Base-by-base conservation (phyloP, 257 asterid species). In the Jasminum sambac region DNA sequence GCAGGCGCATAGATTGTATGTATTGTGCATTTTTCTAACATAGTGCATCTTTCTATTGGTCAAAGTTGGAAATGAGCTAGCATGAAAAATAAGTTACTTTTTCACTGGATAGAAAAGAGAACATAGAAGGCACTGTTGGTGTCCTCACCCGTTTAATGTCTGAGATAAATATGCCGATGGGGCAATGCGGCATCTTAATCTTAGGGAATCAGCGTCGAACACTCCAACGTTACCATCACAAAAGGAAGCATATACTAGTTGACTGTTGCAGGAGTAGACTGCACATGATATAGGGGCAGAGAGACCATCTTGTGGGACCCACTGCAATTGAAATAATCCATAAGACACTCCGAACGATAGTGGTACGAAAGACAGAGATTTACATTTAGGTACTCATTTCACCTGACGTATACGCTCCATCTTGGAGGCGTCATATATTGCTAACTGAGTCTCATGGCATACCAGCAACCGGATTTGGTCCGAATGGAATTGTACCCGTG, bases 401-500 rank as follows among this genome's bases (percentile, higher is more conserved):
- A 91, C 99, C 92, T 94, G 99, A 71, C 95, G 95, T 64, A 83
- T 84, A 36, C 96, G 89, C 42, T 91, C 97, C 95, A 89, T 90
- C 82, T 89, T 91, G 70, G 97, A 89, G 76, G 84, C 91, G 76
- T 91, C 99, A 67, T 94, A 94, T 72, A 89, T 69, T 63, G 96
- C 98, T 67, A 94, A 74, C 73, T 94, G 99, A 8, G 96, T 86
- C 78, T 94, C 99, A 68, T 94, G 99, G 42, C 89, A 86, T 48
- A 95, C 96, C 63, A 95, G 89, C 82, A 95, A 72, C 76, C 89
- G 95, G 24, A 88, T 71, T 77, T 88, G 96, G 76, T 95, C 98
- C 4, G 88, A 66, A 44, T 91, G 96, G 76, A 95, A 95, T 76
- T 91, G 98, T 70, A 95, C 99, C 63, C 91, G 84, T 26, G 98